Evolutionary conservation across 2,329 filamentous ascomycete genomes (phyloP).

Genomic region (Fusarium sororula): DNA sequence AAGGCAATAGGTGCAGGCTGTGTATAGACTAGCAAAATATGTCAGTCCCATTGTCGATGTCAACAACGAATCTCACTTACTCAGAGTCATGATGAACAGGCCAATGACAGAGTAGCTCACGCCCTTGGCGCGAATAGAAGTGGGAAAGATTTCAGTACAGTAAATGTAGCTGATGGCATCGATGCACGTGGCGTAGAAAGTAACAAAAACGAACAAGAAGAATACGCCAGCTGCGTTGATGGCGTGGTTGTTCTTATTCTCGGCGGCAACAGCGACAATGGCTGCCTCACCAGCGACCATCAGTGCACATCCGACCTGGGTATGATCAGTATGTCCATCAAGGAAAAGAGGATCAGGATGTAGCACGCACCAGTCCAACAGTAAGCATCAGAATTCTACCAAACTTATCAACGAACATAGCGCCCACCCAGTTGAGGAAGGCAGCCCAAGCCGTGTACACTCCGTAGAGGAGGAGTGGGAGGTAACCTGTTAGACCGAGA

Average conservation of each 20-base stretch:
- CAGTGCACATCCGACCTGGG: not conserved
- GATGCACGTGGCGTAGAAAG: not conserved
- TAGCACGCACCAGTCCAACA: not conserved
- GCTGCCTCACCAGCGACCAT: not conserved
- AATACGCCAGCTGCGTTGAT: not conserved
- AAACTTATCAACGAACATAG: not conserved
- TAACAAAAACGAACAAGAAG: not conserved
- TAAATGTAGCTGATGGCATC: not conserved
- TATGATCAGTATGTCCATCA: not conserved
- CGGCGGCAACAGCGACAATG: not conserved
- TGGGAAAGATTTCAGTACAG: not conserved
- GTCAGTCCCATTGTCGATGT: rapidly evolving
- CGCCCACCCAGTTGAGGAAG: not conserved
- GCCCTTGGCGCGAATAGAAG: not conserved
- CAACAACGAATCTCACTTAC: not conserved
- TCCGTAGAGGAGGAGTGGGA: not conserved
- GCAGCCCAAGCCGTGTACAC: not conserved
- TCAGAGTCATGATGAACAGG: not conserved
- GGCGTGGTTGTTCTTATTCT: not conserved
- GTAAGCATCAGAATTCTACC: not conserved
- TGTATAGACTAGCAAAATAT: not conserved
- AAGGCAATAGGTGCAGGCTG: not conserved
- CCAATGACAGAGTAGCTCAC: not conserved
- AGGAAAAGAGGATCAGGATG: rapidly evolving
- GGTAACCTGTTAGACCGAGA: not conserved